Conservation (phyloP, 768 basidiomycete species). For the Tubosaeta brunneosetosa region DNA sequence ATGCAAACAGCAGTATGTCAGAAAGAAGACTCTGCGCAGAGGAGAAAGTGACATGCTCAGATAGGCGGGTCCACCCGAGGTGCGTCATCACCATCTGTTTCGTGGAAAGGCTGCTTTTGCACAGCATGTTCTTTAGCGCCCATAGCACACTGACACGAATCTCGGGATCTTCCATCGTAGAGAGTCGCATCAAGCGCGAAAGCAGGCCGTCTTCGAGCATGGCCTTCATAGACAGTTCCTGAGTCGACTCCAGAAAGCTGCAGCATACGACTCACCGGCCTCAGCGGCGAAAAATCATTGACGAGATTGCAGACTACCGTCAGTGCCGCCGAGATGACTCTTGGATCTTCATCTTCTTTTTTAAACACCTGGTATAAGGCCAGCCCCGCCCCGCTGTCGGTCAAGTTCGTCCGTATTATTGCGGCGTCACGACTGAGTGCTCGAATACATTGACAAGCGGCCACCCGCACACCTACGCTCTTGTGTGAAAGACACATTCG, state of each 20-base stretch:
- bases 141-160: constrained; percentile 73
- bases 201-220: constrained; percentile 68
- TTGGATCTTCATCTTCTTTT: constrained; percentile 56
- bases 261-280: constrained; percentile 45
- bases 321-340: constrained; percentile 68
- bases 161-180: constrained; percentile 48
- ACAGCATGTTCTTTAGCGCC: constrained; percentile 81
- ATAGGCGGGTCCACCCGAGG: constrained; percentile 61
- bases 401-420: constrained; percentile 77
- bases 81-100: constrained; percentile 65
- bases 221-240: constrained; percentile 34
- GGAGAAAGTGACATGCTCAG: constrained; percentile 39
- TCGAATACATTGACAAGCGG: constrained; percentile 81
- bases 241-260: neutral
- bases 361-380: constrained; percentile 59
- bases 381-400: constrained; percentile 76
- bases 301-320: constrained; percentile 82
- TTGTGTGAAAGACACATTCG: constrained; percentile 53
- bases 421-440: constrained; percentile 76
- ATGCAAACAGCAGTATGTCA: neutral
- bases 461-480: constrained; percentile 74
- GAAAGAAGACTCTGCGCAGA: neutral
- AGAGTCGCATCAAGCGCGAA: constrained; percentile 55
- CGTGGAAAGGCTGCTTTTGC: constrained; percentile 53
- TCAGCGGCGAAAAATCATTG: constrained; percentile 79